Base-by-base conservation (phyloP, 306 rosid genomes). In the Pterocarpus santalinus region DNA sequence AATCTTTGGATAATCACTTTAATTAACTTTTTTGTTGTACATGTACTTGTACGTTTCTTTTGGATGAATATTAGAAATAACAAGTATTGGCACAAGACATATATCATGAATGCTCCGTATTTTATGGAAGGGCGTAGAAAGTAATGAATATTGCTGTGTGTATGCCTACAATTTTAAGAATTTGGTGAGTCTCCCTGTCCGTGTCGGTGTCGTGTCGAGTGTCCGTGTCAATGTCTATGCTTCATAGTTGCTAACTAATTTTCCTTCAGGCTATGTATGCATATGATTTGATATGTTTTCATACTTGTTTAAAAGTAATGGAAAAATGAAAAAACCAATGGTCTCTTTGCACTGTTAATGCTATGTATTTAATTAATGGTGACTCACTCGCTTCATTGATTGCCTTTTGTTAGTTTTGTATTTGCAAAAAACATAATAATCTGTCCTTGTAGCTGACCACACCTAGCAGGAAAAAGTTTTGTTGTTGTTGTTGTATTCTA, bases 331-430 rank as follows among this genome's bases (percentile, higher is more conserved):
- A 49, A 76, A 77, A 36, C 2, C 7, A 51, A 5, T 61, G 72
- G 33, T 51, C 76, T 51, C 28, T 58, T 30, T 65, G 28, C 41
- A 3, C 44, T 76, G 38, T 52, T 61, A 14, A 82, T 60, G 76
- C 55, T 75, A 47, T 56, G 57, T 52, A 79, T 43, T 55, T 64
- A 72, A 75, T 61, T 74, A 32, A 52, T 55, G 28, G 65, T 68
- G 8, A 55, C 8, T 1, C 6, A 52, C 61, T 55, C 1, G 3
- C 38, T 16, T 82, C 65, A 80, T 49, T 76, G 5, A 2, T 63
- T 77, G n/a, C 71, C 66, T 69, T 85, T 72, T 65, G 65, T n/a
- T 65, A 13, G 22, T 46, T 66, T 75, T 56, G 72, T 69, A 12
- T 53, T 17, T 73, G 61, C 58, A 63, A 68, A 77, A 61, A 53